These are phyloP conservation scores for Rosa multiflora DNA, from an alignment of 306 rosid species.

Conservation along the genomic window DNA sequence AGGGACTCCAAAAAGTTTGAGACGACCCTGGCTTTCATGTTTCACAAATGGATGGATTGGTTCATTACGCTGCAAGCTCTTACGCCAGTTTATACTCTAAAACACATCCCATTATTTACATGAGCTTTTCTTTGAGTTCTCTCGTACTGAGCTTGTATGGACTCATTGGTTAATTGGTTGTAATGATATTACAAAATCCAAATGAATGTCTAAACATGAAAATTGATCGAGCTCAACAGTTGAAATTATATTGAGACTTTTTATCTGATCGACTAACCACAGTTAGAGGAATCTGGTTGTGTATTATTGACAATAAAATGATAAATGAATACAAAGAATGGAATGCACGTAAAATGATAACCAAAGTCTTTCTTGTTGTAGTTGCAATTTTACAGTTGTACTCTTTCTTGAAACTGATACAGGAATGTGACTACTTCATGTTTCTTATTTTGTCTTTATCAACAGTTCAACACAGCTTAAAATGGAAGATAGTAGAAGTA, in stretches of 20 bases:
- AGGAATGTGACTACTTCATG: neutral
- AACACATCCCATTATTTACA: neutral
- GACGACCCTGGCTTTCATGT: neutral
- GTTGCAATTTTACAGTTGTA: neutral
- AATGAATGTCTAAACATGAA: neutral
- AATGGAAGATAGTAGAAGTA: neutral
- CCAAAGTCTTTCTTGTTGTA: neutral
- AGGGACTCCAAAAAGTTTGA: too few relatives aligned
- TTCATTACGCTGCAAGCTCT: neutral
- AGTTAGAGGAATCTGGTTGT: neutral
- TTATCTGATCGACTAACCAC: neutral
- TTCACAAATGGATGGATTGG: neutral
- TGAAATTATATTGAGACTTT: neutral
- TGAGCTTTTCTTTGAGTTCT: neutral
- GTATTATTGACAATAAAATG: neutral
- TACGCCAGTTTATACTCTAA: neutral
- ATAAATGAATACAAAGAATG: neutral
- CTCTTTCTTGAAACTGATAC: neutral
- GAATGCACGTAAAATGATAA: too few relatives aligned
- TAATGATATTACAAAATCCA: neutral
- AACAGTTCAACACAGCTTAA: neutral
- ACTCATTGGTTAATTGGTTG: neutral
- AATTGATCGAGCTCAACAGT: neutral
- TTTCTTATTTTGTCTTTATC: neutral
- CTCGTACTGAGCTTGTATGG: neutral